Evolutionary conservation across 352 stramenopile genomes (phyloP), one percentile per base, ranked within the genome.

Genomic region (Nothophytophthora sp.): DNA sequence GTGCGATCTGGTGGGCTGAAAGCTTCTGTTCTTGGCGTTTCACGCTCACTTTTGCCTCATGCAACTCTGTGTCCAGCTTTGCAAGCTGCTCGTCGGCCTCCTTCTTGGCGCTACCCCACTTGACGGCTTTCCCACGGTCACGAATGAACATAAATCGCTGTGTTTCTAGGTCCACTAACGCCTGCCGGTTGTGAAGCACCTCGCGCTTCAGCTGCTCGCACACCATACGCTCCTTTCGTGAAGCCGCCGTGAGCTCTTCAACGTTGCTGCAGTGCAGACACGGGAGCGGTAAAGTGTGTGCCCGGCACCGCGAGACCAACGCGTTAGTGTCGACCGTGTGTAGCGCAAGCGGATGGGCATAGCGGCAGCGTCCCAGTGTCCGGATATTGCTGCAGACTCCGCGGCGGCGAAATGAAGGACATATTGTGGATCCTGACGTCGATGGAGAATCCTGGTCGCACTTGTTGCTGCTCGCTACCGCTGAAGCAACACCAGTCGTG

Each of bases 361-460:
- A 92, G 8, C 70, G 57, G 43, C 81, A 92, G 0, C 79, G 73
- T 1, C 78, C 76, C 20, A 88, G 68, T 7, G 75, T 60, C 39
- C 87, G 73, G 24, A 87, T 70, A 44, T 86, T 88, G 5, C 40
- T 45, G 38, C 79, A 92, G 12, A 92, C 44, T 16, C 81, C 81
- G 6, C 59, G 63, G 9, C 54, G 42, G 0, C 49, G 23, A 48
- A 86, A 92, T 1, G 78, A 83, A 13, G 67, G 59, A 16, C 81
- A 91, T 25, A 88, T 33, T n/a, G 45, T 16, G 29, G 4, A 5
- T 16, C 16, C 29, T 3, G 19, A 32, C 29, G 4, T 18, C 29
- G n/a, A 7, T 27, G 15, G 8, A n/a, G 18, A 33, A 4, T 35
- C 19, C 5, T 49, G 2, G 13, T 11, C 22, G 38, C 10, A 15